Evolutionary conservation across 495 filamentous ascomycete species (phyloP).

Genomic region (Penicillium egyptiacum): DNA sequence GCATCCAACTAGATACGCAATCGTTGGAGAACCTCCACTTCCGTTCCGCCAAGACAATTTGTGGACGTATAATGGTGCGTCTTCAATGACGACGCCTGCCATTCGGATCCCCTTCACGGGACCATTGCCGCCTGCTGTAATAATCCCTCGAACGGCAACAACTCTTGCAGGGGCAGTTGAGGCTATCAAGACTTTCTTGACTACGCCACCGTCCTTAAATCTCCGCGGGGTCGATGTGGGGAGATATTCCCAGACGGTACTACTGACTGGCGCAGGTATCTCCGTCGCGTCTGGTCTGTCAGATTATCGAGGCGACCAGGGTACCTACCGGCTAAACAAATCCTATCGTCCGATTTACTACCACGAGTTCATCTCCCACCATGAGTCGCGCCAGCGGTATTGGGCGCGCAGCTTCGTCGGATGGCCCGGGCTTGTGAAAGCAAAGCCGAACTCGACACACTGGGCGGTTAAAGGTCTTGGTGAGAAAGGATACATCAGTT

Average conservation of each 20-base stretch:
- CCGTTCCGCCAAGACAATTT: constrained; percentile 3
- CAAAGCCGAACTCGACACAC: constrained; percentile 79
- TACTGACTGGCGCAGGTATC: constrained; percentile 89
- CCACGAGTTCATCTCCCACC: constrained; percentile 77
- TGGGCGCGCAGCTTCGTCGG: constrained; percentile 95
- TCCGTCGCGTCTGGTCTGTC: constrained; percentile 91
- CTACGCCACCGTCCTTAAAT: constrained; percentile 49
- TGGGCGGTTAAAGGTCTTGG: constrained; percentile 70
- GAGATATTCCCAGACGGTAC: constrained; percentile 57
- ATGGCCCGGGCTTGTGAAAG: constrained; percentile 76
- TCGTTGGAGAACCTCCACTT: constrained; percentile 10
- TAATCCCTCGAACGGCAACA: constrained; percentile 67
- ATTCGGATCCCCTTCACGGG: constrained; percentile 92
- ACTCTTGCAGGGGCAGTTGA: constrained; percentile 72
- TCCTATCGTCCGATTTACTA: constrained; percentile 90
- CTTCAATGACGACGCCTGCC: constrained; percentile 62
- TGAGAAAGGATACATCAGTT: constrained; percentile 66
- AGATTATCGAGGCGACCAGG: constrained; percentile 86
- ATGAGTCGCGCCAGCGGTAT: constrained; percentile 90
- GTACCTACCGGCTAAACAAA: constrained; percentile 89
- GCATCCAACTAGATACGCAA: constrained; percentile 10
- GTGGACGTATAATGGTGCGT: constrained; percentile 23
- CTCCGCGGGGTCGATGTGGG: constrained; percentile 51
- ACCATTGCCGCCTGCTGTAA: constrained; percentile 73
- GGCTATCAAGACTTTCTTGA: constrained; percentile 73